These are phyloP conservation scores for Calonectria montana DNA, from an alignment of 2,329 filamentous ascomycete species.

Conservation along the genomic window DNA sequence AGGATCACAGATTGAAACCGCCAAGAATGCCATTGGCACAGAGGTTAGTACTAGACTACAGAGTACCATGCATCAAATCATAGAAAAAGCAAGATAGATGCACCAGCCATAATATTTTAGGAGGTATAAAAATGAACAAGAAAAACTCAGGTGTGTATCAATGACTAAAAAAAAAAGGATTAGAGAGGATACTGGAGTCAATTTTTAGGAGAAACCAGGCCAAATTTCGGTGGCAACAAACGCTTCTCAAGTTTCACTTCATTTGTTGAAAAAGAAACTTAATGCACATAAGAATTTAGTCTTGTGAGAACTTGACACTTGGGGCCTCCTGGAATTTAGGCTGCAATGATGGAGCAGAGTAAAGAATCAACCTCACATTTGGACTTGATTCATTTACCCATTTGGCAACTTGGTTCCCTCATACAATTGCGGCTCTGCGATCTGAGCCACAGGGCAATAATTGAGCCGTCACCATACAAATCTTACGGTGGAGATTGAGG, in stretches of 20 bases:
- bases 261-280: neutral
- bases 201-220: neutral
- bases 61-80: no score
- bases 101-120: no score
- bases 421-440: neutral
- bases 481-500: neutral
- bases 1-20: no score
- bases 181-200: neutral
- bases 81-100: no score
- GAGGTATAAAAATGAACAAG: no score
- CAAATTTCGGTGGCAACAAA: no score
- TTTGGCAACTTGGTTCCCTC: neutral
- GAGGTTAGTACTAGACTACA: no score
- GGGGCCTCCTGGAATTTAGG: neutral
- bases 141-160: neutral
- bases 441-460: neutral
- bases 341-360: neutral
- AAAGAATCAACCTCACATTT: neutral
- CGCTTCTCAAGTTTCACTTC: no score
- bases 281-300: neutral
- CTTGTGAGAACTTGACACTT: neutral
- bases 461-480: neutral
- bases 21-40: no score
- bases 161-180: neutral
- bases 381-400: neutral